phyloP scores from a whole-genome alignment of 805 yeast genomes.

The Myxozyma melibiosi region DNA sequence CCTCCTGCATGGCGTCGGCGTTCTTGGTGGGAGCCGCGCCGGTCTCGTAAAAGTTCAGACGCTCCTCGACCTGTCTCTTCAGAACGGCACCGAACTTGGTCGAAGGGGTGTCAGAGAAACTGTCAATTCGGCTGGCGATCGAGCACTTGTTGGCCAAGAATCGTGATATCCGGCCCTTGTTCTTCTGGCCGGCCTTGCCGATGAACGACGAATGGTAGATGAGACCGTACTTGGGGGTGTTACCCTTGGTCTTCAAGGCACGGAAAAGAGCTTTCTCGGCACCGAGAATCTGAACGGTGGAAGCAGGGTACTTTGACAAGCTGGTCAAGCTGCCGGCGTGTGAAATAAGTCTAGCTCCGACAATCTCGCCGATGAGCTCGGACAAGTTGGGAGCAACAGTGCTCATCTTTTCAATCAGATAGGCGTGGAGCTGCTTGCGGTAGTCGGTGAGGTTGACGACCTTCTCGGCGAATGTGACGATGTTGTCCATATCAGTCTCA shows the following conservation, averaged over 20 bases:
- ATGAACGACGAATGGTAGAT: conserved; percentile 93
- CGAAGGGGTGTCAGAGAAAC: conserved; percentile 92
- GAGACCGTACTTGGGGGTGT: conserved; percentile 94
- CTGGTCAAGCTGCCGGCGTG: conserved; percentile 98
- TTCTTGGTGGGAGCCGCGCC: conserved; percentile 98
- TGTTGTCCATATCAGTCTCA: conserved; percentile 91
- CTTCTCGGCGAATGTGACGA: conserved; percentile 87
- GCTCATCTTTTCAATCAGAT: conserved; percentile 94
- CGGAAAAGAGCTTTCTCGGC: conserved; percentile 92
- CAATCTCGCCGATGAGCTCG: conserved; percentile 96
- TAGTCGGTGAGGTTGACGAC: conserved; percentile 90
- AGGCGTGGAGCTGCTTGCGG: conserved; percentile 79
- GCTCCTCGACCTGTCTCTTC: conserved; percentile 96
- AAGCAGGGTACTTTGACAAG: conserved; percentile 97
- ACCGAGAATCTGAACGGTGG: conserved; percentile 96
- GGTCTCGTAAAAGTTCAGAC: conserved; percentile 92
- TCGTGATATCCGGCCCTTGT: conserved; percentile 98
- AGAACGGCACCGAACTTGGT: conserved; percentile 86
- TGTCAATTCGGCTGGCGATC: conserved; percentile 97
- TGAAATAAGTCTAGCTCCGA: conserved; percentile 96
- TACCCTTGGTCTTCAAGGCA: conserved; percentile 94
- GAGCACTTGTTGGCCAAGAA: conserved; percentile 99
- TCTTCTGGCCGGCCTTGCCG: conserved; percentile 91
- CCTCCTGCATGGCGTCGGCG: conserved; percentile 89
- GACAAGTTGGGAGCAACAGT: conserved; percentile 96